phyloP scores from a whole-genome alignment of 2,329 filamentous ascomycete species.

The Colletotrichum tabaci region DNA sequence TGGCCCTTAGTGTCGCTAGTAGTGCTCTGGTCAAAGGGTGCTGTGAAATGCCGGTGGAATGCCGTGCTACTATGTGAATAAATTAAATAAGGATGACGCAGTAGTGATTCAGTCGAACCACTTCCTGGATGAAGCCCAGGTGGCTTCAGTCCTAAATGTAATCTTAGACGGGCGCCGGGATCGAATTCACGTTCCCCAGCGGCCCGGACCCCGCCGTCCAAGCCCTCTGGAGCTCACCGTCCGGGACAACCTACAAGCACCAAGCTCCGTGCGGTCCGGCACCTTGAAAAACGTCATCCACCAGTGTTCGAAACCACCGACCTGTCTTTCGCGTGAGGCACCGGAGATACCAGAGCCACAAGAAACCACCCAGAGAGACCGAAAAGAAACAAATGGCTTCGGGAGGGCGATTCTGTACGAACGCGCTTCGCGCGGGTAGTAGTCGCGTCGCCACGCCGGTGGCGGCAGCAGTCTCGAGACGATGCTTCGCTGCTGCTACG shows the following conservation, averaged over 20 bases:
- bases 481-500: slow-evolving; percentile 12
- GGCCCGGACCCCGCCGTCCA: neutral
- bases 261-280: neutral
- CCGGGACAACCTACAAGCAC: neutral
- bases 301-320: neutral
- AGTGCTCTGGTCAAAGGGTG: neutral
- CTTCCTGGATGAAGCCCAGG: neutral
- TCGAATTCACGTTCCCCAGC: neutral
- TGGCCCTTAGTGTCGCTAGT: neutral
- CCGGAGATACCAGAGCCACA: neutral
- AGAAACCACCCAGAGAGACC: neutral
- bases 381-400: slow-evolving; percentile 10
- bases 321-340: neutral
- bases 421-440: slow-evolving; percentile 17
- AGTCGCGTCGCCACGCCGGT: slow-evolving; percentile 1
- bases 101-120: neutral
- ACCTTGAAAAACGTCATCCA: neutral
- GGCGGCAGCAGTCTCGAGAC: slow-evolving; percentile 19
- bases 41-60: neutral
- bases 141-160: neutral
- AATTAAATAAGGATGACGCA: neutral
- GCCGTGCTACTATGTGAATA: neutral
- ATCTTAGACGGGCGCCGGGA: neutral
- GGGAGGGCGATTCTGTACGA: slow-evolving; percentile 3
- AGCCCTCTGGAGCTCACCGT: slow-evolving; percentile 4